Base-by-base conservation (phyloP, 352 stramenopile species). In the Phytophthora boehmeriae region DNA sequence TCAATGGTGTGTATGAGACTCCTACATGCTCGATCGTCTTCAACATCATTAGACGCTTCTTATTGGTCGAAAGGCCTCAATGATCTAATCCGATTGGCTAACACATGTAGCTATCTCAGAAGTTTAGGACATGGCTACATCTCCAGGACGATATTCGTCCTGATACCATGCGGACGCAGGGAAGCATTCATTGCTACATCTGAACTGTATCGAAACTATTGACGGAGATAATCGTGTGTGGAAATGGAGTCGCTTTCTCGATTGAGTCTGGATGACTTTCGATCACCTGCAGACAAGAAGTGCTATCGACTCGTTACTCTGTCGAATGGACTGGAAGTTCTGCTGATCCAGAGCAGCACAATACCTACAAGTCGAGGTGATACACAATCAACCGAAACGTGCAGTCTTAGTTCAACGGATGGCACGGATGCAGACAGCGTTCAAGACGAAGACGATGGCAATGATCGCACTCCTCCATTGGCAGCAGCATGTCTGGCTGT, bases 251-350 rank as follows among this genome's bases (percentile, higher is more conserved):
- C 47, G 20, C 22, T 38, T 28, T 9, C 46, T 30, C 38, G 56
- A 8, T n/a, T 62, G 43, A 76, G 61, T 68, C 58, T 89, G 42
- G 65, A 89, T 64, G 58, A 16, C 2, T 87, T 75, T 53, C 82
- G 76, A n/a, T 86, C 77, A 17, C 79, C 77, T 3, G 61, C 54
- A 20, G 86, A 95, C 67, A 76, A 66, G 32, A 94, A 94, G 61
- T 68, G 60, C 62, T 96, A 96, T 63, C 64, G 86, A 22, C 58
- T 90, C 16, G 19, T 94, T 44, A 81, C 61, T 36, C 68, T 95
- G 16, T 17, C 48, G 13, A 95, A 96, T 47, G 88, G 81, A 14
- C 68, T 89, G 6, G 66, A 86, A 47, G 75, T 68, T 46, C 50
- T 95, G 60, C 66, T 95, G 22, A 63, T 96, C 20, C 78, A 84